These are phyloP conservation scores for Morella rubra DNA, from an alignment of 306 rosid genomes.

Conservation along the genomic window DNA sequence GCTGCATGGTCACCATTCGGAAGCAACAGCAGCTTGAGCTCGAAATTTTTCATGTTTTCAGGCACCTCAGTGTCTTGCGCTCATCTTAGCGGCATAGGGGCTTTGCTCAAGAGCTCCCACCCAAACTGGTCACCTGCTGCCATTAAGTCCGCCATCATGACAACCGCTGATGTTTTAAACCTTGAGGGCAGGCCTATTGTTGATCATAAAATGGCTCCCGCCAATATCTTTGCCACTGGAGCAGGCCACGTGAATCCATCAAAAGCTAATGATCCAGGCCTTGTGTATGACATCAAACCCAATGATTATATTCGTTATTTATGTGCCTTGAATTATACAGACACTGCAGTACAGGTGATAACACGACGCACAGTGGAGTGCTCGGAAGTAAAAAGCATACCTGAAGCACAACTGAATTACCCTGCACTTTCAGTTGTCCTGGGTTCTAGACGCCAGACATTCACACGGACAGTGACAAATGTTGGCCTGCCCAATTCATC, in stretches of 20 bases:
- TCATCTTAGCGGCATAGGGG: conserved; percentile 81
- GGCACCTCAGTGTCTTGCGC: conserved; percentile 88
- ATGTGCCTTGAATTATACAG: conserved; percentile 62
- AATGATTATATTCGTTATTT: conserved; percentile 71
- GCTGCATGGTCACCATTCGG: conserved; percentile 54
- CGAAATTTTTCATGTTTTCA: conserved; percentile 48
- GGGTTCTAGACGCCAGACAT: conserved; percentile 48
- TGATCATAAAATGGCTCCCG: conserved; percentile 53
- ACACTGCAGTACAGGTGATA: not conserved
- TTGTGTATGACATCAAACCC: conserved; percentile 61
- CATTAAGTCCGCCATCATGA: conserved; percentile 78
- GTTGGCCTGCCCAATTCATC: conserved; percentile 58
- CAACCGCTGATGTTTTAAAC: conserved; percentile 48
- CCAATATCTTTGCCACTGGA: conserved; percentile 65
- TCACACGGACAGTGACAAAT: conserved; percentile 75
- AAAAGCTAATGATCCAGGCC: conserved; percentile 68
- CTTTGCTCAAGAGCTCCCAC: conserved; percentile 75
- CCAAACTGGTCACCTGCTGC: conserved; percentile 80
- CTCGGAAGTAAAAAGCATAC: conserved; percentile 51
- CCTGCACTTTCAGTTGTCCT: conserved; percentile 61
- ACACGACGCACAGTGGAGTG: conserved; percentile 40
- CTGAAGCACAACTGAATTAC: conserved; percentile 72
- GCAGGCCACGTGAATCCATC: conserved; percentile 78
- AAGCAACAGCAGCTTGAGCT: no score
- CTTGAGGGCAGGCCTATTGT: conserved; percentile 38